Base-by-base conservation (phyloP, 495 filamentous ascomycete species). In the Echria macrotheca region DNA sequence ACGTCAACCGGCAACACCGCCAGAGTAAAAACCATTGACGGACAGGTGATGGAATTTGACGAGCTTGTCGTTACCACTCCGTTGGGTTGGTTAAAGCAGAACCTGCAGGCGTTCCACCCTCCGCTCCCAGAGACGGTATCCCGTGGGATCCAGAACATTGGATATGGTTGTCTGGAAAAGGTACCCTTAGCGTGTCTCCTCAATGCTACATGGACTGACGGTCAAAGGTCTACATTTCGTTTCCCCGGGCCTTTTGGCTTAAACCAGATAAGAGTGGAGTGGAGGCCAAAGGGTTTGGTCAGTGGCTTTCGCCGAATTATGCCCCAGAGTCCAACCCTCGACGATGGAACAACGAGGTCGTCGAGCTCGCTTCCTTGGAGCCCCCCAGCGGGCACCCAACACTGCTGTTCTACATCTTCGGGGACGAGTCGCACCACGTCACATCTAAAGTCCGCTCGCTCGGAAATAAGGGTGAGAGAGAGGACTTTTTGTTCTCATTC, bases 121-220 rank as follows among this genome's bases (percentile, higher is more conserved):
- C 52, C 69, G 4, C 74, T 96, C 6, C 87, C 89, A 1, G 51
- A 64, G 0, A 77, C 81, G 8, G 69, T 98, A 11, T 57, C 64
- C 18, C 69, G 80, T 54, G 89, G 89, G 8, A 94, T 98, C 59
- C 64, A 78, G 35, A 78, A 73, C 47, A 84, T 96, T 53, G 84
- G 86, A 33, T 96, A 95, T 62, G 93, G 93, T 17, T 79, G 80
- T 39, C 77, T 98, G 0, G 93, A 98, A 65, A 96, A 98, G 69
- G 79, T 79, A 9, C 18, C 10, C 9, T 22, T 1, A 19, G 18
- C 18, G 15, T 19, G 14, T 22, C 17, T 22, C 6, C 23, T 38
- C n/a, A 14, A 8, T 10, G 9, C 8, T 45, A 26, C 15, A 26
- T 9, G n/a, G n/a, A n/a, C 36, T 59, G 18, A 59, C 41, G 42